A percentile compares a stretch with the other conserved stretches of the same genome.
These are phyloP conservation scores for Agaricus subrufescens DNA, from an alignment of 768 basidiomycete species.

Conservation along the genomic window DNA sequence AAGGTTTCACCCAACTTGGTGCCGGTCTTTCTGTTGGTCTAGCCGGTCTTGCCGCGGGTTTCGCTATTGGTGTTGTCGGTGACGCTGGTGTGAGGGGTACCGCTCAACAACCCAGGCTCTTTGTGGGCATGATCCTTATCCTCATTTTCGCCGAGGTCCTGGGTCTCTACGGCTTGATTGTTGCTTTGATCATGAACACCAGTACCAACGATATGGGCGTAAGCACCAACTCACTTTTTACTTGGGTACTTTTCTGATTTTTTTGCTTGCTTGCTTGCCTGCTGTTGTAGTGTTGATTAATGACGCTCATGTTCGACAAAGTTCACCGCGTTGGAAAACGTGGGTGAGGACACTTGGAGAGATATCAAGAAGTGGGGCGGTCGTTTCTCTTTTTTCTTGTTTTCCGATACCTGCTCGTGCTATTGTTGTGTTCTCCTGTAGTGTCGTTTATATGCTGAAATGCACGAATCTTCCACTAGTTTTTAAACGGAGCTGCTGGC, in stretches of 20 bases:
- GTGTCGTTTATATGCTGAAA: conserved; percentile 3
- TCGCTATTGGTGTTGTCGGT: conserved; percentile 97
- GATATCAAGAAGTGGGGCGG: not conserved
- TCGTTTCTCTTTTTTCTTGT: not conserved
- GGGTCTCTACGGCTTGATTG: conserved; percentile 92
- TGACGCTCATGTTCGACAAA: no score
- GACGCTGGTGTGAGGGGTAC: conserved; percentile 98
- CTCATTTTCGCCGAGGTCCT: conserved; percentile 96
- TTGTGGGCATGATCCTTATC: conserved; percentile 97
- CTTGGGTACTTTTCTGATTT: not conserved
- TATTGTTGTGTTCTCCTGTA: not conserved
- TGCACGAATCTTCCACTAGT: not conserved
- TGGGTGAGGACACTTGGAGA: not conserved
- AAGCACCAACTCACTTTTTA: not conserved
- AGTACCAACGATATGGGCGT: conserved; percentile 40
- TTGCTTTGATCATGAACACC: conserved; percentile 95
- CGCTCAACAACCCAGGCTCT: conserved; percentile 91
- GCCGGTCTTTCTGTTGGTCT: conserved; percentile 91
- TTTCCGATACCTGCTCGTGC: conserved; percentile 3
- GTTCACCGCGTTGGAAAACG: not conserved
- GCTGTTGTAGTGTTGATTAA: no score
- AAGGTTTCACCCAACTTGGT: conserved; percentile 91
- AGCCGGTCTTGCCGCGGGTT: conserved; percentile 94
- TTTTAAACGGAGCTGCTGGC: no score
- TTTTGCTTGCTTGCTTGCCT: not conserved